Evolutionary conservation across 78 protist genomes (phyloP).

Genomic region (Cyanophora paradoxa): DNA sequence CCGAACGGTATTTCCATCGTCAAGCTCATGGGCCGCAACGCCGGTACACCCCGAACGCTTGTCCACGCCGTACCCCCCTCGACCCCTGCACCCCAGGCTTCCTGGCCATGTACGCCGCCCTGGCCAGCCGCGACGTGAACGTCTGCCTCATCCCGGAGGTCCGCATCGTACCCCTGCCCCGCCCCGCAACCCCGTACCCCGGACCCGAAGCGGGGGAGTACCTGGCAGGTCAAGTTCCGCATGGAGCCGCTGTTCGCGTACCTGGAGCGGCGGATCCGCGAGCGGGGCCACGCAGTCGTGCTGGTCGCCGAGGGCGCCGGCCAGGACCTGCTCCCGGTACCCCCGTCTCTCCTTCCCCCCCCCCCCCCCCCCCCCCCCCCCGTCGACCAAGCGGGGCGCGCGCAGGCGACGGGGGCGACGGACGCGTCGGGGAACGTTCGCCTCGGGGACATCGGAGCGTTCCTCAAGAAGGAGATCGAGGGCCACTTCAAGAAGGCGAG

Average conservation of each 20-base stretch:
- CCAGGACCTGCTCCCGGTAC: background rate
- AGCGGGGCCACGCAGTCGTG: background rate
- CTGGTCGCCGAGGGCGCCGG: constrained; percentile 26
- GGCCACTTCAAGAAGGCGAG: background rate
- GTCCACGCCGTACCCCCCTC: no score
- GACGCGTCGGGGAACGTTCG: background rate
- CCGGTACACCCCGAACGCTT: constrained; percentile 7
- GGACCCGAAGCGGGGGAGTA: no score
- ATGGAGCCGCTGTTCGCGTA: background rate
- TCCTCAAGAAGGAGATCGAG: constrained; percentile 16
- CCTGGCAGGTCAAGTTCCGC: no score
- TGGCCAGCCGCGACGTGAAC: constrained; percentile 11
- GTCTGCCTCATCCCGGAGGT: constrained; percentile 14
- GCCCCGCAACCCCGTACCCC: no score
- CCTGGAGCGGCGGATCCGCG: constrained; percentile 1
- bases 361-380: background rate
- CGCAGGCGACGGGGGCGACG: background rate
- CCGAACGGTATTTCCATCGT: background rate
- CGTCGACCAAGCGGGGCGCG: background rate
- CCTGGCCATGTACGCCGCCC: background rate
- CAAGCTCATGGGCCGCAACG: no score
- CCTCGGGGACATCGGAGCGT: constrained; percentile 9
- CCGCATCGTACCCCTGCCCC: no score
- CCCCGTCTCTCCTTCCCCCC: background rate
- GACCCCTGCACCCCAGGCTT: no score